These are phyloP conservation scores for Zygoascus meyerae DNA, from an alignment of 1,139 yeast genomes.

Conservation along the genomic window DNA sequence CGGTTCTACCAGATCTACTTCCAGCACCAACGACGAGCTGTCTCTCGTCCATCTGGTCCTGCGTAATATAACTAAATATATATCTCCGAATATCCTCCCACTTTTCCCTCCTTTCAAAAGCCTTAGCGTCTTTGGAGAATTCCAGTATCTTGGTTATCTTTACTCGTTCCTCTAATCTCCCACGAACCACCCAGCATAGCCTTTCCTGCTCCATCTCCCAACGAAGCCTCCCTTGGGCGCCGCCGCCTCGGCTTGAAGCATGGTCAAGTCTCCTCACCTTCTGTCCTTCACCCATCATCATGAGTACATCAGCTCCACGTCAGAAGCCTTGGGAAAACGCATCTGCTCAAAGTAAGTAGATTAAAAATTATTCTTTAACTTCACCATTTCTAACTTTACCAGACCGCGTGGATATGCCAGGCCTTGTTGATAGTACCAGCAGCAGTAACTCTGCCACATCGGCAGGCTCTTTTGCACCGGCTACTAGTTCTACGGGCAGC, in stretches of 20 bases:
- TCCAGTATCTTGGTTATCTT: too few species aligned
- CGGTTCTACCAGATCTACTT: too few species aligned
- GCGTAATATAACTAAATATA: too few species aligned
- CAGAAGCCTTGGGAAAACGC: slow-evolving; percentile 76
- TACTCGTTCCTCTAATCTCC: too few species aligned
- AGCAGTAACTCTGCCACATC: background rate
- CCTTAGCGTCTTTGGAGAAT: too few species aligned
- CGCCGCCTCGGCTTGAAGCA: background rate
- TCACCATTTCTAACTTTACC: slow-evolving; percentile 17
- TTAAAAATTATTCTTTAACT: too few species aligned
- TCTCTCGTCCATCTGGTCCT: too few species aligned
- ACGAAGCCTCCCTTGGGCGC: background rate
- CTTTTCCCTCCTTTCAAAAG: too few species aligned
- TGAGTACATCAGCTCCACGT: slow-evolving; percentile 44
- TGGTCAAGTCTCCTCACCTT: background rate
- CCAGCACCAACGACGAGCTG: too few species aligned
- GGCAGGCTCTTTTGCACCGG: background rate
- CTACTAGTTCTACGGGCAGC: background rate
- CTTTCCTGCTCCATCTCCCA: background rate
- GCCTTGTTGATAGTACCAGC: background rate
- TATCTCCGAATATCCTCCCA: too few species aligned
- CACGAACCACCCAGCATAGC: too few species aligned
- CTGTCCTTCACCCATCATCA: slow-evolving; percentile 2
- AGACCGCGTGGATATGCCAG: slow-evolving; percentile 22
- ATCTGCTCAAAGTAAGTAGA: slow-evolving; percentile 38